Conservation (phyloP, 1,284 basidiomycete genomes). For the Irpex sp. region DNA sequence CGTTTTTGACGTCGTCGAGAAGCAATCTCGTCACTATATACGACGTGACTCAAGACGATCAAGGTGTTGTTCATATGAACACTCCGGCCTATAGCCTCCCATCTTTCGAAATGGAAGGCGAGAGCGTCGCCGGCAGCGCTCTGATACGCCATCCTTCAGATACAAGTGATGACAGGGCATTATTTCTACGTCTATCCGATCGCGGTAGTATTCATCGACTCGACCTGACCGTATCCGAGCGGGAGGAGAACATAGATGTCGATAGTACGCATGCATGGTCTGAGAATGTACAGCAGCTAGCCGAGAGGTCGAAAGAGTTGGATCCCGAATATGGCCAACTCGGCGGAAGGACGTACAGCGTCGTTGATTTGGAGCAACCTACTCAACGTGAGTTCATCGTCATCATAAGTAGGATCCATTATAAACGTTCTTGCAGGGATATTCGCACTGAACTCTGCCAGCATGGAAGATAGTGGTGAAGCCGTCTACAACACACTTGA, state of each 20-base stretch:
- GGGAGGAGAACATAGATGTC: neutral
- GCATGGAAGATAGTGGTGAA: conserved; percentile 32
- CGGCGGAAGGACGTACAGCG: conserved; percentile 38
- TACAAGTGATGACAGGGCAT: conserved; percentile 24
- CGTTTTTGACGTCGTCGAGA: conserved; percentile 53
- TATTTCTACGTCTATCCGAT: conserved; percentile 45
- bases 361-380: conserved; percentile 43
- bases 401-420: neutral
- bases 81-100: conserved; percentile 44
- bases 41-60: conserved; percentile 44
- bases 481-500: conserved; percentile 46
- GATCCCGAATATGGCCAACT: conserved; percentile 40
- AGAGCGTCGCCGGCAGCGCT: conserved; percentile 40
- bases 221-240: conserved; percentile 23
- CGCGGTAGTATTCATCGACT: conserved; percentile 44
- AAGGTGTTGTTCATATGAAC: conserved; percentile 40
- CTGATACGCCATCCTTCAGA: conserved; percentile 36
- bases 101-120: conserved; percentile 25
- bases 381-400: conserved; percentile 46
- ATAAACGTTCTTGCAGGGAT: conserved; percentile 13
- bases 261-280: conserved; percentile 33
- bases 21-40: conserved; percentile 61
- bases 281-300: conserved; percentile 31
- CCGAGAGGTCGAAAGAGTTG: conserved; percentile 28
- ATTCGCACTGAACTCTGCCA: conserved; percentile 30